Conservation (phyloP, 2,329 filamentous ascomycete species). For the Cercospora beticola region DNA sequence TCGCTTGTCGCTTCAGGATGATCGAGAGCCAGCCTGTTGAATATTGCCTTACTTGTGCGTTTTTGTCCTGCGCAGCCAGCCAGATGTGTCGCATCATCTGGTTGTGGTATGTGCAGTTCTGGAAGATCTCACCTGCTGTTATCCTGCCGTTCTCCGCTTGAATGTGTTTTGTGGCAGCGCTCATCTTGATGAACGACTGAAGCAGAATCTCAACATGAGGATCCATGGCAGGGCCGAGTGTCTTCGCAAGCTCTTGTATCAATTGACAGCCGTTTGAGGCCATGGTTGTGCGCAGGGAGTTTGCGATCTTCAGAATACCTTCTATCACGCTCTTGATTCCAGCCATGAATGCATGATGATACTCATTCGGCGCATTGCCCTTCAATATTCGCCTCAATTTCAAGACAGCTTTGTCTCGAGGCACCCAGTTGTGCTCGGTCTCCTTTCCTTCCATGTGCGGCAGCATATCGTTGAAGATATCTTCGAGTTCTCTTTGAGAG, state of each 20-base stretch:
- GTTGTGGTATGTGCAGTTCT: constrained; percentile 73
- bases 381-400: constrained; percentile 76
- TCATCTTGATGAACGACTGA: constrained; percentile 86
- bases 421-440: constrained; percentile 86
- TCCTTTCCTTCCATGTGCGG: constrained; percentile 82
- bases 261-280: constrained; percentile 82
- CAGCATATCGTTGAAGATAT: constrained; percentile 78
- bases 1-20: constrained; percentile 71
- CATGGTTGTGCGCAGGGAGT: constrained; percentile 82
- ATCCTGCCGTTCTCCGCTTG: constrained; percentile 77
- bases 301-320: constrained; percentile 81
- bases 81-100: constrained; percentile 85
- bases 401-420: constrained; percentile 75
- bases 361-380: constrained; percentile 80
- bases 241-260: constrained; percentile 78
- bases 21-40: constrained; percentile 81
- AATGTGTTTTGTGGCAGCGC: constrained; percentile 89
- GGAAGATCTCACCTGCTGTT: constrained; percentile 78
- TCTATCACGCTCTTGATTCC: constrained; percentile 75
- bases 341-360: constrained; percentile 66
- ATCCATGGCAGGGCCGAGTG: constrained; percentile 76
- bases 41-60: constrained; percentile 79
- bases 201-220: constrained; percentile 86
- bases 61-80: constrained; percentile 85
- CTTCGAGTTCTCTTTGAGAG: constrained; percentile 83